A percentile compares a stretch with the other conserved stretches of the same genome.
Evolutionary conservation across 202 grass and related monocot species (phyloP).

Genomic region (Hordeum pubiflorum): DNA sequence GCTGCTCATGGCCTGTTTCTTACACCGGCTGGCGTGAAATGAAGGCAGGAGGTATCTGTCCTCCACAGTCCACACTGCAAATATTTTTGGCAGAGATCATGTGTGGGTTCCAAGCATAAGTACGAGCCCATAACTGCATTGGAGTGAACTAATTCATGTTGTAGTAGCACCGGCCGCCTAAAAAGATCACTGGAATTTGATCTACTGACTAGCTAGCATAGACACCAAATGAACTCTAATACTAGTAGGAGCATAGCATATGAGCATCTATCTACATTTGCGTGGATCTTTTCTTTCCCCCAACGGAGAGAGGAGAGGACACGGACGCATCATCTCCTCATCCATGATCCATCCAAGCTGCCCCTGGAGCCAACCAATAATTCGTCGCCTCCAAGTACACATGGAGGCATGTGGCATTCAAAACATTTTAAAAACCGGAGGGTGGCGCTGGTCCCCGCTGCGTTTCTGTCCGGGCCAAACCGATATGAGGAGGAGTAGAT

Average conservation of each 20-base stretch:
- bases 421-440: slow-evolving; percentile 28
- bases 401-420: slow-evolving; percentile 42
- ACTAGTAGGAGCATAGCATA: background rate
- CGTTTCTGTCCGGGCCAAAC: slow-evolving; percentile 1
- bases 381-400: slow-evolving; percentile 33
- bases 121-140: background rate
- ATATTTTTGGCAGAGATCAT: background rate
- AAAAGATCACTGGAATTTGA: background rate
- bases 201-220: background rate
- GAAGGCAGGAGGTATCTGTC: background rate
- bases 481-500: background rate
- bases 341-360: slow-evolving; percentile 21
- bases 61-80: background rate
- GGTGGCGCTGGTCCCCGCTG: background rate
- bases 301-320: background rate
- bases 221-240: too few relatives aligned
- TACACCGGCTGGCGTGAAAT: background rate
- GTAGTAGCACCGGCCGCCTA: background rate
- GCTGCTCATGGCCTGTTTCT: slow-evolving; percentile 7
- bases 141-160: background rate
- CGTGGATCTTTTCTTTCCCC: background rate
- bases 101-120: background rate
- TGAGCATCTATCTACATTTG: background rate
- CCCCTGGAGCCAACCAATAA: slow-evolving; percentile 27
- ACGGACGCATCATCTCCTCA: background rate